These are phyloP conservation scores for Aulographum hederae DNA, from an alignment of 2,329 filamentous ascomycete genomes.

Conservation along the genomic window DNA sequence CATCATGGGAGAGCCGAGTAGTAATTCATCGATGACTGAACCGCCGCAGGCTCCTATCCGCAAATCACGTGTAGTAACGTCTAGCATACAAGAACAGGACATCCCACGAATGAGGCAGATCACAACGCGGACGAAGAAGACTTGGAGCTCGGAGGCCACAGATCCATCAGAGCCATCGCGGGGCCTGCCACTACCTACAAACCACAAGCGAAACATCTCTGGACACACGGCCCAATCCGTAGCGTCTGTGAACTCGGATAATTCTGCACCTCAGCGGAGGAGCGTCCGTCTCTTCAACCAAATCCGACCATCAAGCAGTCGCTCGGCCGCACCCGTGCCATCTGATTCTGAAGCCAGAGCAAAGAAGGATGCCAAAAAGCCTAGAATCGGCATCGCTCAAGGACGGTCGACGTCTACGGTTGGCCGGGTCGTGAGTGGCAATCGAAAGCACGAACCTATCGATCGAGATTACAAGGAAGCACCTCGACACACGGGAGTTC, in stretches of 20 bases:
- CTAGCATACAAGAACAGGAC: constrained; percentile 14
- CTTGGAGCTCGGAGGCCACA: constrained; percentile 17
- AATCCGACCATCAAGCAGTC: constrained; percentile 46
- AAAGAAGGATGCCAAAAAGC: constrained; percentile 65
- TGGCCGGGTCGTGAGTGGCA: constrained; percentile 76
- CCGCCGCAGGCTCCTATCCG: constrained; percentile 29
- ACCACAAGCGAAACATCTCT: constrained; percentile 83
- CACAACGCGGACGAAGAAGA: constrained; percentile 16
- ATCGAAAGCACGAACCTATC: constrained; percentile 57
- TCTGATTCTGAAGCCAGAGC: constrained; percentile 36
- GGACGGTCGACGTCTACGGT: constrained; percentile 46
- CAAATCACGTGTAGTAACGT: constrained; percentile 17
- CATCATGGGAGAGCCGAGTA: constrained; percentile 17
- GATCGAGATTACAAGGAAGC: constrained; percentile 54
- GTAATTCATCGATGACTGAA: constrained; percentile 11
- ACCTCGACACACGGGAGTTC: constrained; percentile 17
- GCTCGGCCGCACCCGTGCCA: constrained; percentile 39
- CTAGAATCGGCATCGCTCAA: constrained; percentile 55
- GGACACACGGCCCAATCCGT: constrained; percentile 40
- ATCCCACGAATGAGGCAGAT: constrained; percentile 20
- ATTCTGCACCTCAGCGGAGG: constrained; percentile 39
- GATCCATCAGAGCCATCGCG: constrained; percentile 19
- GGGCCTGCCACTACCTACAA: constrained; percentile 15
- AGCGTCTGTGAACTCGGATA: constrained; percentile 2
- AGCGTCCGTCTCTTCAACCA: constrained; percentile 57